phyloP scores from a whole-genome alignment of 1,139 yeast genomes.

The Saccharomyces hybrid region DNA sequence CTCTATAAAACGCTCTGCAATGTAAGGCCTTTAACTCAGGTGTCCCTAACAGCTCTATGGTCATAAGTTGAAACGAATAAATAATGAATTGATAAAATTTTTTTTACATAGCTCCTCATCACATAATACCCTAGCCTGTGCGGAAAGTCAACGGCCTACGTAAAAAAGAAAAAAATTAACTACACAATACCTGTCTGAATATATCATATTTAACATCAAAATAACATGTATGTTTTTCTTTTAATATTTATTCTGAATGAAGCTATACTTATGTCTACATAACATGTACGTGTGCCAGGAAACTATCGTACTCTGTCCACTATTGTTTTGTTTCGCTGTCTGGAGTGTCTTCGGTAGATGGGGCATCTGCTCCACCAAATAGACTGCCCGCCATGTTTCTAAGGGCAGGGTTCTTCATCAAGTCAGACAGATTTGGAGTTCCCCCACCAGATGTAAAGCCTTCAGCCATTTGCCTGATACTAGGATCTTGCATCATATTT shows the following conservation, averaged over 20 bases:
- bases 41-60: neutral
- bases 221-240: neutral
- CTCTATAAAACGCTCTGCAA: neutral
- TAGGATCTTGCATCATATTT: constrained; percentile 75
- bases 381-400: constrained; percentile 53
- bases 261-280: neutral
- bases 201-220: neutral
- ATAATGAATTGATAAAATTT: neutral
- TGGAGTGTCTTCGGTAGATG: constrained; percentile 2
- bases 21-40: neutral
- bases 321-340: neutral
- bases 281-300: neutral
- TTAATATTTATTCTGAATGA: neutral
- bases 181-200: neutral
- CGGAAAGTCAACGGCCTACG: neutral
- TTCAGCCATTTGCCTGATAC: constrained; percentile 68
- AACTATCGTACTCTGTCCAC: neutral
- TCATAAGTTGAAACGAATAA: neutral
- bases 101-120: neutral
- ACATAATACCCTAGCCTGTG: neutral
- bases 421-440: constrained; percentile 54
- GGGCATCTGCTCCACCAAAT: constrained; percentile 37
- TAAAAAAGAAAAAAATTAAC: neutral
- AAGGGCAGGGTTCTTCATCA: constrained; percentile 77
- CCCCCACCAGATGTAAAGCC: constrained; percentile 54